Evolutionary conservation across 2,329 filamentous ascomycete genomes (phyloP).

Genomic region (Epichloe festucae): DNA sequence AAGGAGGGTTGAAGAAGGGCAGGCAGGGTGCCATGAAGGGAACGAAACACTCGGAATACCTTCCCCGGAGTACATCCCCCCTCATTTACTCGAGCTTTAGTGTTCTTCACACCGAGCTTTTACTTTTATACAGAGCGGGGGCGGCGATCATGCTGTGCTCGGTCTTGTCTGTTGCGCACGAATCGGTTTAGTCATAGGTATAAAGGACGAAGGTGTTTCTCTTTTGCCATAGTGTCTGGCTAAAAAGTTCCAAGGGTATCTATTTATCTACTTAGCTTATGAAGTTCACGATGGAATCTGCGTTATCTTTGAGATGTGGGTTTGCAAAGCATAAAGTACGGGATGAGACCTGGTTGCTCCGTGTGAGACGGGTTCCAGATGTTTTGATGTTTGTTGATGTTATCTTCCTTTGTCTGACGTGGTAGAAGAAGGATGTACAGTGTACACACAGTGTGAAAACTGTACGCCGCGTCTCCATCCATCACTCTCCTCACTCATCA

Average conservation of each 20-base stretch:
- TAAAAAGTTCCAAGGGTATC: neutral
- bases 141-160: slow-evolving; percentile 6
- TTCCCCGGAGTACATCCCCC: neutral
- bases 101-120: too few species aligned
- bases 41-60: neutral
- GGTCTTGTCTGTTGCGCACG: slow-evolving; percentile 9
- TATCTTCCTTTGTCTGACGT: too few species aligned
- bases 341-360: too few species aligned
- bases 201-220: neutral
- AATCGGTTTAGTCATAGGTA: neutral
- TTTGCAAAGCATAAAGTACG: neutral
- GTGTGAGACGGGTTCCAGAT: too few species aligned
- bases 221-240: neutral
- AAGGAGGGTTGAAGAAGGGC: neutral
- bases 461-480: neutral
- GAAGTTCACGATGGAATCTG: slow-evolving; percentile 6
- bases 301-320: neutral
- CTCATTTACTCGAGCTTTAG: neutral
- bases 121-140: neutral
- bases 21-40: neutral
- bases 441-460: neutral
- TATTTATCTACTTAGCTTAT: slow-evolving; percentile 2
- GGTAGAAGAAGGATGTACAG: neutral
- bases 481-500: neutral
- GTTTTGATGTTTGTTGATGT: too few species aligned